Evolutionary conservation across 129 eudicot genomes (phyloP), one percentile per base, ranked within the genome.

Genomic region (Erigeron canadensis): DNA sequence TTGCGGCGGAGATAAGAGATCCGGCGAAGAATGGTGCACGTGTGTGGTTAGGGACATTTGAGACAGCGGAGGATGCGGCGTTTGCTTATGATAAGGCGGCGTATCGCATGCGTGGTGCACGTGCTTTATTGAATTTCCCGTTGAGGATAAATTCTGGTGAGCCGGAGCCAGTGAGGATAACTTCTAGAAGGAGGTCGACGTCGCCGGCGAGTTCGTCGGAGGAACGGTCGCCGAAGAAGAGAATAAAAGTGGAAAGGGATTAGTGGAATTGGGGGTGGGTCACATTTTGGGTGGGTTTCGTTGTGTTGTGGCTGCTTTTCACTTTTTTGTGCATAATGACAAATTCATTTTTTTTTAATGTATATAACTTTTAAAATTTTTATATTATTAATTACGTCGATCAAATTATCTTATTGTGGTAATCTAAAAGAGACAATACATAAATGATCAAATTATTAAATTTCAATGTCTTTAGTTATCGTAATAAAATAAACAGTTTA

Each of bases 21-120:
- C 97, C 97, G 41, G 87, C 95, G 62, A 91, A 82, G 81, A 85
- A 84, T n/a, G 97, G 97, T 41, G 89, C 95, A 15, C 77, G 97
- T 10, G 90, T 91, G 5, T 91, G 97, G 97, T 75, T 87, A 7
- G 97, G 97, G 61, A 91, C 97, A 38, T 90, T 67, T 61, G 95
- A 87, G 80, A 87, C 86, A 76, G 97, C 95, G 61, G 95, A 87
- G 67, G 97, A 87, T 42, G 97, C 95, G 16, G 97, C 97, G 47
- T 10, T 85, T 56, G 97, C 95, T 4, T 91, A 91, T 66, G 97
- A 91, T 46, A 47, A 53, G 56, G 97, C 95, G 34, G 95, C 97
- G 65, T 91, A 63, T 42, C 75, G 86, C 63, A 91, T 91, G 89
- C 84, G 97, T 17, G 97, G 97, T 8, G 75, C 97, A 9, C 85